Base-by-base conservation (phyloP, 192 early-diverging fungal species). In the Entrophospora sp. region DNA sequence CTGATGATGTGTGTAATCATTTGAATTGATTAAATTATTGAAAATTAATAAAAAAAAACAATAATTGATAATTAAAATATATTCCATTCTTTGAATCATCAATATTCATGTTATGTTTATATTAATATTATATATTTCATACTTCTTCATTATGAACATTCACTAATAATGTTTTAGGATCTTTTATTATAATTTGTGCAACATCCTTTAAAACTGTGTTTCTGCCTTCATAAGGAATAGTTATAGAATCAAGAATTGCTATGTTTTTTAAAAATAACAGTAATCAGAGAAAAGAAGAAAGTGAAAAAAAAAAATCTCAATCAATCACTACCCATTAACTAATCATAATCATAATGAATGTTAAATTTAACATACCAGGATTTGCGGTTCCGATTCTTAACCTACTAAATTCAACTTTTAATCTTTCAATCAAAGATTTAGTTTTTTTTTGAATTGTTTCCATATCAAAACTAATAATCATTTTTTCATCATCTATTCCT, bases 151-250 rank as follows among this genome's bases (percentile, higher is more conserved):
- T 86, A 66, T 88, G 86, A 13, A 91, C 77, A 31, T 86, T 83
- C 12, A 95, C 89, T 60, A 92, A 67, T 46, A 95, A 74, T 16
- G 84, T 88, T 58, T 91, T 87, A 28, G 89, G 85, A 53, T 95
- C 91, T 70, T 92, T 90, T 68, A 92, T 80, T 16, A 85, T 78
- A 5, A 95, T 78, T 70, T 88, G 86, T 2, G 91, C 88, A 18
- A 92, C 56, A 35, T 87, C 84, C 1, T 80, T 71, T 22, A 95
- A 69, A 13, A 76, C 66, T 27, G 82, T 81, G 20, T 77, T 78
- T 12, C 72, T 75, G 25, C 71, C 67, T 44, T 86, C 79, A 37
- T 88, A 69, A 42, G 75, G 68, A 13, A 93, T 86, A 44, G 71
- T 75, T 3, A 93, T 79, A 12, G 77, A 70, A 63, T 90, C 89